Base-by-base conservation (phyloP, 371 early-diverging fungal genomes). In the Apophysomyces variabilis region DNA sequence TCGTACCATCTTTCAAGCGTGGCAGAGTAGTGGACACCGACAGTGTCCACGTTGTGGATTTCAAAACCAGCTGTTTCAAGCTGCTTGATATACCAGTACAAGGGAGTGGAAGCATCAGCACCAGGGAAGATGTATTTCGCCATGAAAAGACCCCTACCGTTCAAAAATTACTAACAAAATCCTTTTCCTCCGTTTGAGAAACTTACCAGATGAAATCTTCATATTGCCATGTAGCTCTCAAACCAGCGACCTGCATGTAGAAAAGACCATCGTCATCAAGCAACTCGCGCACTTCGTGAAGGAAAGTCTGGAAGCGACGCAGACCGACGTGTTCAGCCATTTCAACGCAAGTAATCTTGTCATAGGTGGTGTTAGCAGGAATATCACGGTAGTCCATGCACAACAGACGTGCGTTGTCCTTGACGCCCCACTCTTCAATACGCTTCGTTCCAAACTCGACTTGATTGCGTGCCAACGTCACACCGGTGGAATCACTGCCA, bases 271-370 rank as follows among this genome's bases (percentile, higher is more conserved):
- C 98, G 76, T 98, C 99, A 75, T 96, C 93, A 58, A 98, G 83
- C 87, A 96, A 88, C 54, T 95, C 96, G 75, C 89, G 87, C 68
- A 97, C 92, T 83, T 98, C 97, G 54, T 78, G 72, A 80, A 98
- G 78, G 84, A 98, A 97, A 64, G 90, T 88, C 58, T 90, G 87
- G 92, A 96, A 97, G 70, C 91, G 89, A 75, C 91, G 89, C 65
- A 97, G 87, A 73, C 98, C 99, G 47, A 98, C 97, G 76, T 97
- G 99, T 85, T 98, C 98, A 70, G 99, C 96, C 98, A 98, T 97
- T 76, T 97, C 97, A 68, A 98, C 89, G 69, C 94, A 78, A 61
- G 97, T 93, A 74, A 98, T 97, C 84, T 95, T 95, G 87, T 97
- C 86, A 87, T 89, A 98, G 76, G 93, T 95, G 41, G 84, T 75